Percentiles rank a stretch among this genome's conserved stretches.
Evolutionary conservation across 495 filamentous ascomycete species (phyloP).

Genomic region (Podospora sp.): DNA sequence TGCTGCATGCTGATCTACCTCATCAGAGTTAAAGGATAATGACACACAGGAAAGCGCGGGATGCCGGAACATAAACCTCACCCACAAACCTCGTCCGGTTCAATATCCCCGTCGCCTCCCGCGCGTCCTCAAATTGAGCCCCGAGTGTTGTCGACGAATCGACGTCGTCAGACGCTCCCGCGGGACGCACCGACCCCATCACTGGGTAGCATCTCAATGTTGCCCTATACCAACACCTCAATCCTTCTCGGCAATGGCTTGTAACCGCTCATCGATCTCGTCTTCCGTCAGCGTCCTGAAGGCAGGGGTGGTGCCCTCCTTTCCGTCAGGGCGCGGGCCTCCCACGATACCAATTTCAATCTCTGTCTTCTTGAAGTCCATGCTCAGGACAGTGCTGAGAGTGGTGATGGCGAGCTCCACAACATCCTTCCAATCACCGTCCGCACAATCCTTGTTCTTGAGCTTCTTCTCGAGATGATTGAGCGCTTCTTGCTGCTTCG

Average conservation of each 20-base stretch:
- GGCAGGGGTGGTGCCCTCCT: slow-evolving; percentile 71
- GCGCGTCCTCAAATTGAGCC: slow-evolving; percentile 18
- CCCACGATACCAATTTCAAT: slow-evolving; percentile 97
- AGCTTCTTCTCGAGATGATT: slow-evolving; percentile 99
- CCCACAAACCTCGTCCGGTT: slow-evolving; percentile 26
- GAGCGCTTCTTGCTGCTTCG: slow-evolving; percentile 96
- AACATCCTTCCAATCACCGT: slow-evolving; percentile 95
- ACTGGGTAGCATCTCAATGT: slow-evolving; percentile 21
- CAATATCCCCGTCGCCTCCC: slow-evolving; percentile 10
- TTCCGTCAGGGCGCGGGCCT: slow-evolving; percentile 73
- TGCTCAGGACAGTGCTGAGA: slow-evolving; percentile 91
- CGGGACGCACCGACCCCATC: slow-evolving; percentile 23
- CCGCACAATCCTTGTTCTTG: slow-evolving; percentile 96
- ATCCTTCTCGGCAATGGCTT: slow-evolving; percentile 98
- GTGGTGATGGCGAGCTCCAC: slow-evolving; percentile 95
- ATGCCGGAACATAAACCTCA: slow-evolving; percentile 22
- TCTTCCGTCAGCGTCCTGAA: slow-evolving; percentile 94
- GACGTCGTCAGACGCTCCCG: slow-evolving; percentile 13
- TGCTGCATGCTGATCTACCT: slow-evolving; percentile 29
- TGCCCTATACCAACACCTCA: slow-evolving; percentile 47
- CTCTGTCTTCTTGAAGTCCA: slow-evolving; percentile 99
- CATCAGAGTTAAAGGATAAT: slow-evolving; percentile 23
- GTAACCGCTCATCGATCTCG: slow-evolving; percentile 96
- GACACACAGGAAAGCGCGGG: slow-evolving; percentile 30
- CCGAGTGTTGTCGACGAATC: slow-evolving; percentile 18